Evolutionary conservation across 257 asterid species (phyloP).

Genomic region (Solanum clarkiae): DNA sequence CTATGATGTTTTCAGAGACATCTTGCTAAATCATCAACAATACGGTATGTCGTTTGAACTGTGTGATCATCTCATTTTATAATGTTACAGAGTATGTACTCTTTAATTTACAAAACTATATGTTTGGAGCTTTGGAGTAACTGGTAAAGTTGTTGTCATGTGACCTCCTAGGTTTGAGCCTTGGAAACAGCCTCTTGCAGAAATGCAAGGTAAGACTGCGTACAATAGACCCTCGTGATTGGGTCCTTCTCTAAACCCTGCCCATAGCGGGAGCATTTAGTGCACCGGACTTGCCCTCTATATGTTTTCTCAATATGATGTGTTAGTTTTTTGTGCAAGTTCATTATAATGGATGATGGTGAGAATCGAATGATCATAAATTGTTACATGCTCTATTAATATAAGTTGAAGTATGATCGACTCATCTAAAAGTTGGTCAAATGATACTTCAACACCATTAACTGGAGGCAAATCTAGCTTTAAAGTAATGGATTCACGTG

Average conservation of each 20-base stretch:
- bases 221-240: too few relatives aligned
- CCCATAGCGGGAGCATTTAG: too few relatives aligned
- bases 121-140: too few relatives aligned
- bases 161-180: too few relatives aligned
- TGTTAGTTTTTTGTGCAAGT: background rate
- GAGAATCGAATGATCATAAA: background rate
- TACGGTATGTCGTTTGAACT: slow-evolving; percentile 9
- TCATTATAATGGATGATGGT: background rate
- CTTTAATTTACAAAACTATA: background rate
- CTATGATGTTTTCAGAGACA: slow-evolving; percentile 24
- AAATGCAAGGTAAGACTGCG: too few relatives aligned
- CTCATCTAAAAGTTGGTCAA: background rate
- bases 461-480: background rate
- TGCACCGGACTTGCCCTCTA: too few relatives aligned
- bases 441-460: background rate
- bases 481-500: background rate
- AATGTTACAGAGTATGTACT: background rate
- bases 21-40: slow-evolving; percentile 9
- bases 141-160: too few relatives aligned
- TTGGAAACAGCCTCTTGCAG: too few relatives aligned
- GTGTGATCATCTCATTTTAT: background rate
- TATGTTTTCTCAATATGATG: too few relatives aligned
- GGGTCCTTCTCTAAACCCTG: too few relatives aligned
- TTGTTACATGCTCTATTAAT: background rate
- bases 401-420: background rate